These are phyloP conservation scores for Elaeis guineensis DNA, from an alignment of 176 grass and related monocot genomes.

Conservation along the genomic window DNA sequence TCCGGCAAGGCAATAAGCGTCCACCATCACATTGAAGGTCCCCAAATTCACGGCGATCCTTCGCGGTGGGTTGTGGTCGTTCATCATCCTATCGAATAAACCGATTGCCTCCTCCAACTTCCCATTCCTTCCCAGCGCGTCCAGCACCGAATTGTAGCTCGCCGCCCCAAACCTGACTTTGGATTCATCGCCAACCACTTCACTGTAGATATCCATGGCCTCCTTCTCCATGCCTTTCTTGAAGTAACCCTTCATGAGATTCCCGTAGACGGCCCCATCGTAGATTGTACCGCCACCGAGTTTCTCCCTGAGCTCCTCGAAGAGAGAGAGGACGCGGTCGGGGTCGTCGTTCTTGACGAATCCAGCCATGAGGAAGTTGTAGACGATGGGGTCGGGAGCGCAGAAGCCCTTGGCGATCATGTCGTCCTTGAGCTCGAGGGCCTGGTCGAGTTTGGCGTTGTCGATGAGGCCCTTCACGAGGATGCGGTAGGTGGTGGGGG, in stretches of 20 bases:
- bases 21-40: conserved; percentile 71
- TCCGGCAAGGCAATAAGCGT: conserved; percentile 53
- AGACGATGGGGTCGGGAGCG: conserved; percentile 58
- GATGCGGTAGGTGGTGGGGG: conserved; percentile 65
- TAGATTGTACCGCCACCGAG: conserved; percentile 34
- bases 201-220: conserved; percentile 47
- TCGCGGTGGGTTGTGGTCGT: conserved; percentile 54
- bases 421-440: conserved; percentile 51
- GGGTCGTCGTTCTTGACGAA: conserved; percentile 31
- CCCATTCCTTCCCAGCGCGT: conserved; percentile 45
- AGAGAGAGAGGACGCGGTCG: conserved; percentile 41
- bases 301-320: conserved; percentile 48
- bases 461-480: conserved; percentile 59
- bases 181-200: conserved; percentile 26
- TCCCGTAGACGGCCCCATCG: conserved; percentile 63
- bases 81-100: conserved; percentile 67
- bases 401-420: conserved; percentile 62
- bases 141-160: conserved; percentile 47
- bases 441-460: conserved; percentile 43
- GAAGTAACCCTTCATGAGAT: conserved; percentile 75
- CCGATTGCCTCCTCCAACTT: conserved; percentile 58
- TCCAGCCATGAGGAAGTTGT: conserved; percentile 56
- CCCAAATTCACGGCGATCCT: conserved; percentile 44
- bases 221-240: conserved; percentile 53
- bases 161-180: conserved; percentile 41